A percentile compares a stretch with the other conserved stretches of the same genome.
Evolutionary conservation across 2,329 filamentous ascomycete genomes (phyloP).

Genomic region (Tolypocladium sp.): DNA sequence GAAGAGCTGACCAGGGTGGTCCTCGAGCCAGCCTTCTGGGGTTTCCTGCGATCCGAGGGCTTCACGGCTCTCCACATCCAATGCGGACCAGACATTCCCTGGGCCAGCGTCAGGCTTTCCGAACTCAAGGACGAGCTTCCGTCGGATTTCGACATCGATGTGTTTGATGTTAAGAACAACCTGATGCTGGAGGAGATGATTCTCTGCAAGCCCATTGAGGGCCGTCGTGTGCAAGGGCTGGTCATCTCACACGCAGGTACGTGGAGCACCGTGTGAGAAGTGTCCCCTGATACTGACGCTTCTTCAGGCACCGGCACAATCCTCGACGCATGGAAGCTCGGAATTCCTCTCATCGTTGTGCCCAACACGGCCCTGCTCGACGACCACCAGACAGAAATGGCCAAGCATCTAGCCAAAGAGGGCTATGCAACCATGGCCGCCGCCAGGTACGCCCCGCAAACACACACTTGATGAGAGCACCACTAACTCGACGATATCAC

Average conservation of each 20-base stretch:
- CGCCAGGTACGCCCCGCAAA: constrained; percentile 42
- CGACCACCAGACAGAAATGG: constrained; percentile 87
- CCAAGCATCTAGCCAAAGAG: constrained; percentile 61
- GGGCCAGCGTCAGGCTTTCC: constrained; percentile 16
- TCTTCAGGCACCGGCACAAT: constrained; percentile 76
- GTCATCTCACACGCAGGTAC: constrained; percentile 85
- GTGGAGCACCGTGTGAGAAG: constrained; percentile 9
- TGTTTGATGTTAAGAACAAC: constrained; percentile 23
- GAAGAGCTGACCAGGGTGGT: constrained; percentile 58
- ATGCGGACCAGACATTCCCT: constrained; percentile 59
- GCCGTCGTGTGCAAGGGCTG: constrained; percentile 51
- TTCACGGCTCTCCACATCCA: constrained; percentile 73
- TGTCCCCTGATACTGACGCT: not conserved
- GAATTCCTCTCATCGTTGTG: constrained; percentile 76
- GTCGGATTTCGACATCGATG: constrained; percentile 12
- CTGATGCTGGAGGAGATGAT: constrained; percentile 40
- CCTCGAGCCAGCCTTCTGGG: constrained; percentile 53
- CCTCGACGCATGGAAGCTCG: constrained; percentile 67
- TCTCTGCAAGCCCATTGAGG: constrained; percentile 36
- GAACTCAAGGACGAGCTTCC: constrained; percentile 14
- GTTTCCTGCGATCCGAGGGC: constrained; percentile 43
- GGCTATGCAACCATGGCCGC: constrained; percentile 69
- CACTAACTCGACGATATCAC: not conserved
- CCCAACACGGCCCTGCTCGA: constrained; percentile 75
- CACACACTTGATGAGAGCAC: not conserved